Evolutionary conservation across 2,329 filamentous ascomycete species (phyloP).

Genomic region (Hypoxylon sp.): DNA sequence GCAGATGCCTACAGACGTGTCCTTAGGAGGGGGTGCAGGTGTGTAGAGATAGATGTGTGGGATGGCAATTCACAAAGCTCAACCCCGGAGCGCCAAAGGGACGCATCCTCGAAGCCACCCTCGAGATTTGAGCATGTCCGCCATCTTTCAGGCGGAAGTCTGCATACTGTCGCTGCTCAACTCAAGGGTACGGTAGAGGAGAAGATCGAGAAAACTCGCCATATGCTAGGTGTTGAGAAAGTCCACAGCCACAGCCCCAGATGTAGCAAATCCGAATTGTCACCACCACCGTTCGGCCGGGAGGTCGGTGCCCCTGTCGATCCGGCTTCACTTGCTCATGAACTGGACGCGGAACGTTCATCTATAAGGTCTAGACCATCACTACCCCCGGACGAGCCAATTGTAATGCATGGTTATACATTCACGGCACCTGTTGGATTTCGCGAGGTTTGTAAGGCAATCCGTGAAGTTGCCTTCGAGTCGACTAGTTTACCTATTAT

Average conservation of each 20-base stretch:
- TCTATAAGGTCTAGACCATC: conserved; percentile 48
- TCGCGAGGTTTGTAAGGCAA: conserved; percentile 85
- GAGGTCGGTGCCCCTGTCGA: conserved; percentile 37
- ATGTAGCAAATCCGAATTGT: conserved; percentile 49
- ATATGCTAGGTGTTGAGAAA: conserved; percentile 53
- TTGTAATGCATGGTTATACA: conserved; percentile 87
- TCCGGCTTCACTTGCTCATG: conserved; percentile 32
- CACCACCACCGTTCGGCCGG: conserved; percentile 39
- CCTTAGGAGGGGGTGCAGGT: conserved; percentile 83
- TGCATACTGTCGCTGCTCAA: conserved; percentile 62
- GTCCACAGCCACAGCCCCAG: conserved; percentile 50
- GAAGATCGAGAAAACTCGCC: conserved; percentile 55
- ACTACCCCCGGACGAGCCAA: conserved; percentile 73
- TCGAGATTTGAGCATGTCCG: conserved; percentile 62
- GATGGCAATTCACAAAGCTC: conserved; percentile 72
- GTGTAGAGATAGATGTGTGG: conserved; percentile 96
- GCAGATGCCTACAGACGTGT: conserved; percentile 81
- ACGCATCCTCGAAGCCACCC: conserved; percentile 56
- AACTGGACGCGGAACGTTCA: conserved; percentile 39
- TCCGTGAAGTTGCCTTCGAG: conserved; percentile 83
- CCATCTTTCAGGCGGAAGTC: conserved; percentile 63
- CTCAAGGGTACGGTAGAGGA: conserved; percentile 57
- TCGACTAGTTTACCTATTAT: conserved; percentile 86
- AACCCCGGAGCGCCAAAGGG: conserved; percentile 49
- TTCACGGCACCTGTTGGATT: conserved; percentile 90